phyloP scores from a whole-genome alignment of 2,329 filamentous ascomycete species.

The Delphinella strobiligena region DNA sequence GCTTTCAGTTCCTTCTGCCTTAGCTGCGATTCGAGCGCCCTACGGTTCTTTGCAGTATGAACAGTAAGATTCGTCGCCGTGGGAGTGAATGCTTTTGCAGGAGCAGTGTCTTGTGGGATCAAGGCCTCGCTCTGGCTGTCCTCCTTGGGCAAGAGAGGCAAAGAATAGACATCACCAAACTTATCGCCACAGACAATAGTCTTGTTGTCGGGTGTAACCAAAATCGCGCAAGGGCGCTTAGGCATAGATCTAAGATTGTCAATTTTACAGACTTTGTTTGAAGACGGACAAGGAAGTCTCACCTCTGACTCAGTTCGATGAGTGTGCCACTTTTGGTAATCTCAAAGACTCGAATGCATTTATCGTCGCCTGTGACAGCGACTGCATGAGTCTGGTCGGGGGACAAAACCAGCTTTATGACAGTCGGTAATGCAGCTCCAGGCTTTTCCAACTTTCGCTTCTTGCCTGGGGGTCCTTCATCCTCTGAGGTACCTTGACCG shows the following conservation, averaged over 20 bases:
- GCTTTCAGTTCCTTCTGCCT: constrained; percentile 29
- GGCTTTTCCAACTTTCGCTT: constrained; percentile 26
- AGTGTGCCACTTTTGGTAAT: constrained; percentile 51
- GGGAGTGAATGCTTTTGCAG: constrained; percentile 32
- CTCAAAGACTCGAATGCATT: constrained; percentile 72
- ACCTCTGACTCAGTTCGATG: constrained; percentile 61
- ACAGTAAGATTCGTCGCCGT: constrained; percentile 48
- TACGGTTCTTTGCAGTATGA: constrained; percentile 48
- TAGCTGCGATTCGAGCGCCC: constrained; percentile 45
- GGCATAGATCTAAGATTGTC: constrained; percentile 56
- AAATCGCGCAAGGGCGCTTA: constrained; percentile 72
- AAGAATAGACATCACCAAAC: constrained; percentile 87
- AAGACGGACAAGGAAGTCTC: constrained; percentile 11
- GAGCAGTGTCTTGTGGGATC: constrained; percentile 11
- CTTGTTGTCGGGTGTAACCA: constrained; percentile 54
- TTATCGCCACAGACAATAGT: constrained; percentile 83
- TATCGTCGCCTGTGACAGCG: constrained; percentile 81
- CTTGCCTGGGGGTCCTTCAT: constrained; percentile 25
- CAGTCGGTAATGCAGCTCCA: constrained; percentile 30
- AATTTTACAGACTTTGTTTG: not conserved
- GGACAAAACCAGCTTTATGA: constrained; percentile 57
- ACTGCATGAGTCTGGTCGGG: constrained; percentile 56
- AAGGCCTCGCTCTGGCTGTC: constrained; percentile 14
- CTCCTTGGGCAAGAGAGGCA: constrained; percentile 52
- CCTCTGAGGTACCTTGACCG: constrained; percentile 2